These are phyloP conservation scores for Suillus ampliporus DNA, from an alignment of 768 basidiomycete genomes.

Conservation along the genomic window DNA sequence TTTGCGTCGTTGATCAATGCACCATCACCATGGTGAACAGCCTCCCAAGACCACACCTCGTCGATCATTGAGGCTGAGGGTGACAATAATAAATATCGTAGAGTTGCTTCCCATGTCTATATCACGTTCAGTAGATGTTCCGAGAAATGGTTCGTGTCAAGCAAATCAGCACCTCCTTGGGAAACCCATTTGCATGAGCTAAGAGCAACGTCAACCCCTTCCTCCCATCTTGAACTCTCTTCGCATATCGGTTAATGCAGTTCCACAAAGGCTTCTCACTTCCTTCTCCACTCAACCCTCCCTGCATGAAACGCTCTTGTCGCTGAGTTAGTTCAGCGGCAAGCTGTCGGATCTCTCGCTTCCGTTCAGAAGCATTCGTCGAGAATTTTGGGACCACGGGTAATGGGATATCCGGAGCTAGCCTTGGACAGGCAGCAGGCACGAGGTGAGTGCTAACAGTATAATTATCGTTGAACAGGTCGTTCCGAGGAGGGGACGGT, in stretches of 20 bases:
- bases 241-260: conserved; percentile 76
- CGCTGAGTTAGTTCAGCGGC: conserved; percentile 26
- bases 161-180: conserved; percentile 68
- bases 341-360: conserved; percentile 11
- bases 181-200: conserved; percentile 86
- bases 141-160: not conserved
- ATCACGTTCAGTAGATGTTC: not conserved
- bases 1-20: conserved; percentile 65
- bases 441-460: conserved; percentile 36
- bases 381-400: conserved; percentile 23
- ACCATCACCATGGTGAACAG: conserved; percentile 84
- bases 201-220: conserved; percentile 72
- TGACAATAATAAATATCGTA: conserved; percentile 56
- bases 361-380: conserved; percentile 17
- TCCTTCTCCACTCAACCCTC: conserved; percentile 18
- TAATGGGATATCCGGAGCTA: conserved; percentile 25
- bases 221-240: conserved; percentile 18
- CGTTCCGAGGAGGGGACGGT: conserved; percentile 25
- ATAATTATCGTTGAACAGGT: conserved; percentile 27
- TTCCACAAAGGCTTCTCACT: conserved; percentile 55
- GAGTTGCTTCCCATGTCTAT: conserved; percentile 83
- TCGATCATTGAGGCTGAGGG: conserved; percentile 51
- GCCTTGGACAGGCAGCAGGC: conserved; percentile 32
- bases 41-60: conserved; percentile 84
- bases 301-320: conserved; percentile 18